These are phyloP conservation scores for Ascochyta clinopodiicola DNA, from an alignment of 2,329 filamentous ascomycete genomes.

Conservation along the genomic window DNA sequence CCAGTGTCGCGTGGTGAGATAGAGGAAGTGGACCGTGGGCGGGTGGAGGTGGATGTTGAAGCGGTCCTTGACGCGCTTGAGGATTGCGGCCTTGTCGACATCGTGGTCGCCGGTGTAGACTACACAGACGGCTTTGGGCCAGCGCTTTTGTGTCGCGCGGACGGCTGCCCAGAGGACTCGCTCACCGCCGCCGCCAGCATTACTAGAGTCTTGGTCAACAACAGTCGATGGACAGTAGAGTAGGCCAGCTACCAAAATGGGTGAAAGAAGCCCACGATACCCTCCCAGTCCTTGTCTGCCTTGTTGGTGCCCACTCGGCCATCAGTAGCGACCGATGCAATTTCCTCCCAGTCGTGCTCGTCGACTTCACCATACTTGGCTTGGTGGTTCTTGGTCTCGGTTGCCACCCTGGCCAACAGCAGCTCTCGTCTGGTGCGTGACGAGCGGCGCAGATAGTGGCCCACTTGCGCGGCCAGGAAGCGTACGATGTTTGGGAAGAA, in stretches of 20 bases:
- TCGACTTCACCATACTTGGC: constrained; percentile 39
- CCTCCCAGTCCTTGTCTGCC: constrained; percentile 71
- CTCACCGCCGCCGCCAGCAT: constrained; percentile 94
- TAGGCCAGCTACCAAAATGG: constrained; percentile 78
- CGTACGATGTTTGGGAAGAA: constrained; percentile 39
- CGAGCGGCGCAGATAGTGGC: constrained; percentile 39
- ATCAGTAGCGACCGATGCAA: constrained; percentile 5
- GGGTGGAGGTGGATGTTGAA: constrained; percentile 93
- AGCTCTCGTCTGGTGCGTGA: constrained; percentile 43
- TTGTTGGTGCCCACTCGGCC: constrained; percentile 42
- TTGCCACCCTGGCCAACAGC: constrained; percentile 40
- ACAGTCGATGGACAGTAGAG: not conserved
- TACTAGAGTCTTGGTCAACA: constrained; percentile 61
- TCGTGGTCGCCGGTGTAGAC: constrained; percentile 97
- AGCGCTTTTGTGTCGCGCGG: constrained; percentile 84
- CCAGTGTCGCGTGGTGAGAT: constrained; percentile 85
- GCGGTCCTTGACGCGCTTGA: constrained; percentile 76
- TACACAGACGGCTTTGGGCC: constrained; percentile 86
- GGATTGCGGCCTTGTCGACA: constrained; percentile 78
- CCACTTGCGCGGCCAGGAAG: constrained; percentile 36
- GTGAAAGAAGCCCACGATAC: constrained; percentile 94
- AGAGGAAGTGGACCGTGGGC: constrained; percentile 84
- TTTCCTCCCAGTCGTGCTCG: constrained; percentile 68
- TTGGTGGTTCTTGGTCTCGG: constrained; percentile 37
- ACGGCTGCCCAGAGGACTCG: constrained; percentile 96